Conservation (phyloP, 495 filamentous ascomycete genomes). For the Friedmanniomyces endolithicus region DNA sequence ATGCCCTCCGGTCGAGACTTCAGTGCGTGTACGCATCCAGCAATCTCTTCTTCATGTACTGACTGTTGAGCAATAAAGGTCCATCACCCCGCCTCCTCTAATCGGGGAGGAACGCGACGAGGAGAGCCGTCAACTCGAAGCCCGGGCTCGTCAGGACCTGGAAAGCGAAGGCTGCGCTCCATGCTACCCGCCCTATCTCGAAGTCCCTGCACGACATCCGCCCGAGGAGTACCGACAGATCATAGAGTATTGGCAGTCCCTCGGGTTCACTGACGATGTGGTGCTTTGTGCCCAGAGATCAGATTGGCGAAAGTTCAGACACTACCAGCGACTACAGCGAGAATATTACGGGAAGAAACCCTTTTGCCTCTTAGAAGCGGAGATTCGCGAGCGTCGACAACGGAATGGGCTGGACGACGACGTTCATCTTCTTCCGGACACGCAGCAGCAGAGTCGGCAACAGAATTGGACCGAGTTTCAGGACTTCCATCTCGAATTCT, state of each 20-base stretch:
- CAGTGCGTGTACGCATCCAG: not conserved
- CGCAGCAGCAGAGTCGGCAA: not conserved
- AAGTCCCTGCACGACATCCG: not conserved
- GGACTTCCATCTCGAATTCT: not conserved
- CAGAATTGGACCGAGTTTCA: not conserved
- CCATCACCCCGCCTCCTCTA: not conserved
- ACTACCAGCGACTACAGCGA: not conserved
- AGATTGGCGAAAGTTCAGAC: not conserved
- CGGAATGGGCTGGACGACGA: not conserved
- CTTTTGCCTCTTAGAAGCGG: not conserved
- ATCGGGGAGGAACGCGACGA: not conserved
- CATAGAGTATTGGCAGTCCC: not conserved
- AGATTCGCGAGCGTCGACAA: not conserved
- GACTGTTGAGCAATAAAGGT: not conserved
- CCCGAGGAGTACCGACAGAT: not conserved
- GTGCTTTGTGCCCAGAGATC: not conserved
- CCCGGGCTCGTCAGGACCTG: not conserved
- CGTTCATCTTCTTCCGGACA: not conserved
- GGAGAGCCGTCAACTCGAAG: not conserved
- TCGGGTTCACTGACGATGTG: not conserved
- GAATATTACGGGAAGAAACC: not conserved
- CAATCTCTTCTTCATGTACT: not conserved
- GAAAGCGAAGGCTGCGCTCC: not conserved
- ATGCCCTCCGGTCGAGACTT: not conserved
- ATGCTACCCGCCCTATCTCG: not conserved